Evolutionary conservation across 2,329 filamentous ascomycete species (phyloP).

Genomic region (Leptographium wingfieldii): DNA sequence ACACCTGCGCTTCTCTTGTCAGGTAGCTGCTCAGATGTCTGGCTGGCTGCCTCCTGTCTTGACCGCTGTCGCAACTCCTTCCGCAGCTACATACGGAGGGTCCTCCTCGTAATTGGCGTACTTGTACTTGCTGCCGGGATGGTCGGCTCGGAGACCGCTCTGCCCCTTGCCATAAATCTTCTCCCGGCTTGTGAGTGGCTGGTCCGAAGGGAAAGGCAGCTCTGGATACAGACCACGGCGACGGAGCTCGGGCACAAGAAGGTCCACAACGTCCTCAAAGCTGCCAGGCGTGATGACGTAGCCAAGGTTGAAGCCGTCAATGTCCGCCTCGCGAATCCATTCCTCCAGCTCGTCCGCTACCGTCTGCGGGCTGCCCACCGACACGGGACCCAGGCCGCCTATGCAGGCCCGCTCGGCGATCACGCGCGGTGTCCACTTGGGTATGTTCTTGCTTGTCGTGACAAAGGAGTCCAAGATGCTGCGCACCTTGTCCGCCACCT

Average conservation of each 20-base stretch:
- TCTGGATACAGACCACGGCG: conserved; percentile 31
- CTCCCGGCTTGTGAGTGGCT: conserved; percentile 40
- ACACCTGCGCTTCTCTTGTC: too few species aligned
- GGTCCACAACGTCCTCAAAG: conserved; percentile 53
- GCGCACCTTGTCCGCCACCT: not conserved
- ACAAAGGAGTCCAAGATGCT: conserved; percentile 2
- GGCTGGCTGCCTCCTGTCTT: not conserved
- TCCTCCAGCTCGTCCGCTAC: conserved; percentile 56
- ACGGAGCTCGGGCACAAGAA: conserved; percentile 50
- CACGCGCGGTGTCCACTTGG: conserved; percentile 7
- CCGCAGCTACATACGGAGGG: not conserved
- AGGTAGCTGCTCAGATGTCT: too few species aligned
- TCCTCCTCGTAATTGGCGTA: conserved; percentile 32
- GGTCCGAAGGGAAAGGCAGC: conserved; percentile 1
- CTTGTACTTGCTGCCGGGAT: conserved; percentile 45
- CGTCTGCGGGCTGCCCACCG: conserved; percentile 52
- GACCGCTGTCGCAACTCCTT: not conserved
- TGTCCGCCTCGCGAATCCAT: conserved; percentile 56
- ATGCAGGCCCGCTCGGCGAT: conserved; percentile 7
- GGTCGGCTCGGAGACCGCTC: conserved; percentile 41
- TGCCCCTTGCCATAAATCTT: conserved; percentile 51
- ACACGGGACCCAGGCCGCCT: conserved; percentile 11
- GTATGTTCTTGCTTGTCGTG: conserved; percentile 26
- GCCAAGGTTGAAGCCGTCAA: conserved; percentile 63
- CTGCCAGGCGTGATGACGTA: conserved; percentile 32